phyloP scores from a whole-genome alignment of 192 early-diverging fungal genomes.

The Rhizophagus clarus region DNA sequence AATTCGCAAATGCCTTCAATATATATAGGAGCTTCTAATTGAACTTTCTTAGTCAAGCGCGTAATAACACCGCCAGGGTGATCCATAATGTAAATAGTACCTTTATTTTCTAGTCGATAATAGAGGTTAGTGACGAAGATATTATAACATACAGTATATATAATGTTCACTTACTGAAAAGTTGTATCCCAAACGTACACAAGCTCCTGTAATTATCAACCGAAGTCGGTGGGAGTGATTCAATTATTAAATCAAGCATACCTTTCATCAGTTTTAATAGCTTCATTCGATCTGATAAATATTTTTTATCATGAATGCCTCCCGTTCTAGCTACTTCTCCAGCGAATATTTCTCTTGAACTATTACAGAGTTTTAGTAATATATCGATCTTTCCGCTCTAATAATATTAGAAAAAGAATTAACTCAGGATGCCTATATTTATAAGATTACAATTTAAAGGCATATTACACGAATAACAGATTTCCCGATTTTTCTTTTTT shows the following conservation, averaged over 20 bases:
- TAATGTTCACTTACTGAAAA: slow-evolving; percentile 27
- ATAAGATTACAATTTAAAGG: slow-evolving; percentile 15
- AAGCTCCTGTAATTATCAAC: slow-evolving; percentile 21
- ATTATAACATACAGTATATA: slow-evolving; percentile 9
- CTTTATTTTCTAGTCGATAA: slow-evolving; percentile 24
- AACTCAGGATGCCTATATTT: background rate
- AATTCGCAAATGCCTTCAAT: slow-evolving; percentile 2
- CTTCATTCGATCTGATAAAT: background rate
- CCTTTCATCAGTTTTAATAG: slow-evolving; percentile 16
- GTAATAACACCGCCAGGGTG: background rate
- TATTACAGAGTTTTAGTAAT: slow-evolving; percentile 17
- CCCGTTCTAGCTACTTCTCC: slow-evolving; percentile 10
- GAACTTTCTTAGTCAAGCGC: slow-evolving; percentile 2
- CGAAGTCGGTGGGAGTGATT: slow-evolving; percentile 5
- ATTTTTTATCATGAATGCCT: slow-evolving; percentile 19
- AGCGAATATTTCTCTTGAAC: slow-evolving; percentile 5
- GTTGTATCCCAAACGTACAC: slow-evolving; percentile 15
- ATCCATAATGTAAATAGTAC: slow-evolving; percentile 18
- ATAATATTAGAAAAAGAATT: slow-evolving; percentile 9
- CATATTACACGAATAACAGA: slow-evolving; percentile 5
- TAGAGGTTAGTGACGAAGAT: background rate
- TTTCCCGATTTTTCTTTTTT: slow-evolving; percentile 13
- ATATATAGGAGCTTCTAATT: slow-evolving; percentile 18
- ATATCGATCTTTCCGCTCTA: slow-evolving; percentile 9
- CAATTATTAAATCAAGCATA: slow-evolving; percentile 12